A percentile compares a stretch with the other conserved stretches of the same genome.
These are phyloP conservation scores for Gossypium davidsonii DNA, from an alignment of 441 rosid species.

Conservation along the genomic window DNA sequence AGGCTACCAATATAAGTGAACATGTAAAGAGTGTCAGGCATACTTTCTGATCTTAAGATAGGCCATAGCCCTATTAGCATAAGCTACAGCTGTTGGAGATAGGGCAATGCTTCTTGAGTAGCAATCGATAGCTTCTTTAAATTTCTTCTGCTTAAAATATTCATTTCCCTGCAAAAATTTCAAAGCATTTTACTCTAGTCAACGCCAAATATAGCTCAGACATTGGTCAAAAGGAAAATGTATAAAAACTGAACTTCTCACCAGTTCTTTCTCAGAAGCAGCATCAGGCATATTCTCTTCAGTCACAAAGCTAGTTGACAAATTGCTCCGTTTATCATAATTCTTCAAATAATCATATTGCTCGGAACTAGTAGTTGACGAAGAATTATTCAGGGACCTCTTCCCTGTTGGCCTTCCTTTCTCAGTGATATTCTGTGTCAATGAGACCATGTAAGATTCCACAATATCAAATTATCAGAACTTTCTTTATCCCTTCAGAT, in stretches of 20 bases:
- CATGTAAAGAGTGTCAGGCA: conserved; percentile 1
- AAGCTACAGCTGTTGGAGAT: conserved; percentile 77
- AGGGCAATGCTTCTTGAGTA: conserved; percentile 87
- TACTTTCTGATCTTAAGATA: conserved; percentile 76
- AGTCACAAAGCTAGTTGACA: conserved; percentile 33
- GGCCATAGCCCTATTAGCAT: conserved; percentile 95
- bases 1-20: background rate
- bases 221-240: background rate
- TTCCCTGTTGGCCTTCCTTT: conserved; percentile 24
- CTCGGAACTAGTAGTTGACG: conserved; percentile 15
- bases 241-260: conserved; percentile 17
- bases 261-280: conserved; percentile 82
- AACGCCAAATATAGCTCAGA: background rate
- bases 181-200: background rate
- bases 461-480: background rate
- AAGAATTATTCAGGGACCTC: conserved; percentile 18
- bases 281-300: conserved; percentile 56
- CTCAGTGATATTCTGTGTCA: conserved; percentile 24
- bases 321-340: conserved; percentile 30
- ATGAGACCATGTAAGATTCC: conserved; percentile 12
- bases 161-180: conserved; percentile 62
- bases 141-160: conserved; percentile 76
- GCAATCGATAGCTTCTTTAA: conserved; percentile 77
- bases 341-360: conserved; percentile 34
- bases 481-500: background rate